Evolutionary conservation across 805 yeast genomes (phyloP), one percentile per base, ranked within the genome.

Genomic region (Clavispora phyllophila): DNA sequence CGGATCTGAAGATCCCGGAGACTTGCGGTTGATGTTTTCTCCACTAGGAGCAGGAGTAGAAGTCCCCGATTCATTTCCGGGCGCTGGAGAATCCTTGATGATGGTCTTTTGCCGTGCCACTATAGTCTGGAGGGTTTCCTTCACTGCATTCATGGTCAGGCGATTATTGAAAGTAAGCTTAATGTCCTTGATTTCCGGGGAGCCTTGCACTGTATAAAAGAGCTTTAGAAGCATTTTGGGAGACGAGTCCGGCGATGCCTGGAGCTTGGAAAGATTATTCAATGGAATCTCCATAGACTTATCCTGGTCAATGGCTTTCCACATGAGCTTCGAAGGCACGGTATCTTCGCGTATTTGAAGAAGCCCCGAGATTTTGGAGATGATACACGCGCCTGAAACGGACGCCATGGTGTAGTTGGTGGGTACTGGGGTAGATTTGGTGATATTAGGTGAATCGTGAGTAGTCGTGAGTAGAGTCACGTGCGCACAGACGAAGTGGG

Each of bases 141-240:
- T 87, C 45, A 82, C 79, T 47, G 74, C 76, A 48, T 84, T 87
- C 87, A 89, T 84, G 7, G 85, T 83, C 15, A 79, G 78, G 39
- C 93, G 68, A 55, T 79, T 83, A 43, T 78, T 80, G 62, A 88
- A 87, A 1, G 84, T 71, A 47, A 89, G 79, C 51, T 60, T 55
- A 25, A 64, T 41, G 36, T 62, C 61, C 43, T 57, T 57, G 22
- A 59, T 60, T 9, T 55, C 61, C 5, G 57, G 68, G 0, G 53
- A 62, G 9, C 60, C 75, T 1, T 60, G 57, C 2, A 59, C 61
- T 31, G 69, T 70, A 7, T 78, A 74, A 8, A 79, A 62, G 14
- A 87, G 64, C 53, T 78, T 78, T 38, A 87, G 61, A 65, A 78
- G 75, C 83, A 85, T 78, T 50, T 81, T 82, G 12, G 81, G 84